Percentiles rank a stretch among this genome's conserved stretches.
phyloP scores from a whole-genome alignment of 2,329 filamentous ascomycete genomes.

The Trichoderma polysporum region DNA sequence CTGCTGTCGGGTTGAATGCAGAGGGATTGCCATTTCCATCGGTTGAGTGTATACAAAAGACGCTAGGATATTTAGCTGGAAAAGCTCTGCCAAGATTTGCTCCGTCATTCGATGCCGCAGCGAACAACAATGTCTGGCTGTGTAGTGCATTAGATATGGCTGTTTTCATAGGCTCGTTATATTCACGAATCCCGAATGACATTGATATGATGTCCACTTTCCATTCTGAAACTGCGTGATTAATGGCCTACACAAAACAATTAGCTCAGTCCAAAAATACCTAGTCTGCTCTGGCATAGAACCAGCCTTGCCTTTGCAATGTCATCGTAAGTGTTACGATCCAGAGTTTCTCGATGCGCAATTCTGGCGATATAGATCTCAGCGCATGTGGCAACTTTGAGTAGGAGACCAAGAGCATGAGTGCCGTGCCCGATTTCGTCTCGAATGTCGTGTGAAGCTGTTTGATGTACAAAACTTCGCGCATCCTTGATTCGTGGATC shows the following conservation, averaged over 20 bases:
- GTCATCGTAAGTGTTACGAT: not conserved
- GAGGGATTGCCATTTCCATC: slow-evolving; percentile 1
- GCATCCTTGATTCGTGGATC: not conserved
- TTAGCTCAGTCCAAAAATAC: not conserved
- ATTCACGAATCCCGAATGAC: not conserved
- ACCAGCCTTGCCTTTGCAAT: not conserved
- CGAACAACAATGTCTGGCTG: not conserved
- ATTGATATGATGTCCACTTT: slow-evolving; percentile 7
- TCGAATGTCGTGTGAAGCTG: not conserved
- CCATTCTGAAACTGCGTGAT: not conserved
- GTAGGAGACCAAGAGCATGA: not conserved
- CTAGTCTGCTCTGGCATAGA: not conserved
- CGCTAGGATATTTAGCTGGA: not conserved
- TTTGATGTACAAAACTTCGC: not conserved
- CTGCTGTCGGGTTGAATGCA: not conserved
- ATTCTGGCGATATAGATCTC: not conserved
- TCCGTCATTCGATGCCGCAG: slow-evolving; percentile 5
- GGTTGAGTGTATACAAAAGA: slow-evolving; percentile 9
- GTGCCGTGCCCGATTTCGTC: slow-evolving; percentile 1
- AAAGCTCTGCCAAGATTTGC: not conserved
- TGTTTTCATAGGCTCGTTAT: not conserved
- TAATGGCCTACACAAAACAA: not conserved
- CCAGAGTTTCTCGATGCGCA: not conserved
- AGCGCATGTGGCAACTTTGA: not conserved
- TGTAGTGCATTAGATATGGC: not conserved